Base-by-base conservation (phyloP, 2,329 filamentous ascomycete species). In the Sporothrix inflata region DNA sequence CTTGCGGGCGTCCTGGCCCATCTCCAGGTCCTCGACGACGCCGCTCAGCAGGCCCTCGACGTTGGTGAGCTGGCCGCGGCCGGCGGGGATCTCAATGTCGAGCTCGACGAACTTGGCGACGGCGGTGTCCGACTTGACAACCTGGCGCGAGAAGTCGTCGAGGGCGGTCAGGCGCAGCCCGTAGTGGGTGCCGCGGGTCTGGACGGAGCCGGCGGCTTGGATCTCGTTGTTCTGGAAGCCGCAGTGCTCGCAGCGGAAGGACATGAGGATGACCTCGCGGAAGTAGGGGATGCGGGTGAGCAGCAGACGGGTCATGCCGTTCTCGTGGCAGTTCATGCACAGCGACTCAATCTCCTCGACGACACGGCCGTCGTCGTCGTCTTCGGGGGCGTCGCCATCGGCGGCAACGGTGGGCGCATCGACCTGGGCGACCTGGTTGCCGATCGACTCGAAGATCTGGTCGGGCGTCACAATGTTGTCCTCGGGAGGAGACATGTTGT, bases 221-320 rank as follows among this genome's bases (percentile, higher is more conserved):
- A 99, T 92, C 78, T 98, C 95, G 81, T 94, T 94, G 85, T 98
- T 97, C 76, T 92, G 90, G 83, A 95, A 91, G 79, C 90, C 85
- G 84, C 96, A 99, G 82, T 98, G 89, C 6, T 93, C 90, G 85
- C 96, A 99, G 76, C 89, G 88, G 82, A 99, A 99, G 74, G 95
- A 98, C 91, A 98, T 97, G 81, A 99, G 89, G 78, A 99, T 94
- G 75, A 99, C 91, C 82, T 99, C 95, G 84, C 94, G 94, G 86
- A 99, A 99, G 86, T 94, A 98, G 19, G 96, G 96, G 71, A 99
- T 98, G 75, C 90, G 90, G 19, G 97, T 97, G 71, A 99, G 89
- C 57, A 99, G 89, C 27, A 99, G 88, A 73, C 91, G 89, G 16
- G 96, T 99, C 1, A 85, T 88, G 78, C 96, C 96, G 86, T 94